Base-by-base conservation (phyloP, 805 yeast genomes). In the Cyberlindnera amylophila region DNA sequence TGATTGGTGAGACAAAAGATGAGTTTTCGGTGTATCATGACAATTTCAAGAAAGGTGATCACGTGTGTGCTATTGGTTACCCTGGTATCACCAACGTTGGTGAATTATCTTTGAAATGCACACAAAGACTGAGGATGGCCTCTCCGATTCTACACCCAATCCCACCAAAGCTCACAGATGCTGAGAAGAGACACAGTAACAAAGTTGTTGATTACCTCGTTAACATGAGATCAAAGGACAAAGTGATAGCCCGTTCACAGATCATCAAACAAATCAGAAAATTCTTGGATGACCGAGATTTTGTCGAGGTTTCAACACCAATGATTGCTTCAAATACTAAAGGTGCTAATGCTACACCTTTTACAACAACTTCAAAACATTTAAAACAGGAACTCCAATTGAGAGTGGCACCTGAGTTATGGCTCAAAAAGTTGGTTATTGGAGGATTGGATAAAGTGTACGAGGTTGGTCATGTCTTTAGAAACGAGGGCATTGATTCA, bases 311-410 rank as follows among this genome's bases (percentile, higher is more conserved):
- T 0, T 85, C 82, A 39, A 93, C 99, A 0, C 99, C 99, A 0
- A 75, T 89, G 1, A 62, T 93, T 11, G 76, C 88, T 0, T 54
- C 67, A 6, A 79, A 81, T 2, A 77, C 89, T 0, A 86, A 88
- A 14, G 99, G 99, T 2, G 99, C 99, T 5, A 80, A 81, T 53
- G 98, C 99, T 0, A 74, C 75, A n/a, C 96, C 98, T 0, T 93
- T 93, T 53, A 56, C 55, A 1, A 88, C 97, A 0, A 39, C 49
- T 2, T 61, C 72, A 32, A 59, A 62, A 32, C 54, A 62, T 26
- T 21, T 61, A 21, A 58, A 61, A 8, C 55, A 52, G 3, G 51
- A 66, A 11, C 62, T 88, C 8, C 81, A 77, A 41, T 62, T 93
- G 34, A 67, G 99, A 33, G 91, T 93, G 2, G 97, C 99, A 0